Conservation (phyloP, 2,329 filamentous ascomycete species). For the Tolypocladium ovalisporum region DNA sequence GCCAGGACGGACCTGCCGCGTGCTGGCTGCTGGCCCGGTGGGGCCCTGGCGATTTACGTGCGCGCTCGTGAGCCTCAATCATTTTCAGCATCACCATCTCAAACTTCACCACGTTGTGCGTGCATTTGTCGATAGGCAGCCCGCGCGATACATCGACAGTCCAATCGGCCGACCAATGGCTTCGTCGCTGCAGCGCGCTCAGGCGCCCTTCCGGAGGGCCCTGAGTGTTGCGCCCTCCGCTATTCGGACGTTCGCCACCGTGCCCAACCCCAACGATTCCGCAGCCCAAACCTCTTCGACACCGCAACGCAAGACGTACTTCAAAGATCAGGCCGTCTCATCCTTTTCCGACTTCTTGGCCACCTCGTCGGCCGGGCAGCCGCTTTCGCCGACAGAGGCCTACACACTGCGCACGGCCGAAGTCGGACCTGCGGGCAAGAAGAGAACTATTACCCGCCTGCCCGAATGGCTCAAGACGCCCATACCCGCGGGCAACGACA, state of each 20-base stretch:
- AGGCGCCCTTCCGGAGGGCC: conserved; percentile 29
- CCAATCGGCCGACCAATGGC: conserved; percentile 17
- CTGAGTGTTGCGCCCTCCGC: conserved; percentile 20
- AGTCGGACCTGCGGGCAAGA: conserved; percentile 52
- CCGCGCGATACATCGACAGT: neutral
- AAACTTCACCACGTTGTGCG: neutral
- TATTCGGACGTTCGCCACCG: conserved; percentile 34
- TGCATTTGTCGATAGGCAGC: neutral
- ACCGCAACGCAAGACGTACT: conserved; percentile 36
- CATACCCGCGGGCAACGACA: conserved; percentile 68
- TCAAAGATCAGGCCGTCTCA: conserved; percentile 46
- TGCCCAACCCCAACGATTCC: conserved; percentile 22
- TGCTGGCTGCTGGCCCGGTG: neutral
- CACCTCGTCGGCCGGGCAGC: conserved; percentile 24
- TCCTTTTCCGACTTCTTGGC: conserved; percentile 48
- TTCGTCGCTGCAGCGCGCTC: conserved; percentile 29
- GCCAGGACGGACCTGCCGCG: too few species aligned
- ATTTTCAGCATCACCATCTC: neutral
- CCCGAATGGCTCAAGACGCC: conserved; percentile 95
- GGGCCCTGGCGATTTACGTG: neutral
- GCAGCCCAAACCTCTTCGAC: conserved; percentile 10
- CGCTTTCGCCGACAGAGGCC: conserved; percentile 41
- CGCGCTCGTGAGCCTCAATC: neutral
- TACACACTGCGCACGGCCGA: conserved; percentile 52
- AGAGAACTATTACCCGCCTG: conserved; percentile 59